Conservation (phyloP, 2,329 filamentous ascomycete genomes). For the Penicillium italicum region DNA sequence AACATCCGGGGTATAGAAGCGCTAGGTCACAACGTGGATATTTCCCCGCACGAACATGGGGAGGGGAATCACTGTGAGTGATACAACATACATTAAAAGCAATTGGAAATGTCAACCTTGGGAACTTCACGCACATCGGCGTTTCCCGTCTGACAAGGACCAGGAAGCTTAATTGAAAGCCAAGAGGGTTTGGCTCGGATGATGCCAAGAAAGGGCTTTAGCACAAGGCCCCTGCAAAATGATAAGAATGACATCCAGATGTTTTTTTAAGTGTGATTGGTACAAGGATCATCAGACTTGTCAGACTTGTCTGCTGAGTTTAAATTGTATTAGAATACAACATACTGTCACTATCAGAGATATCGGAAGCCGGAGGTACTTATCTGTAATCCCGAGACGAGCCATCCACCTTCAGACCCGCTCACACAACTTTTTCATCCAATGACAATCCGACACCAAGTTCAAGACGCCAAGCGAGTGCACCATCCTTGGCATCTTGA, state of each 20-base stretch:
- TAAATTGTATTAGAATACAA: no score
- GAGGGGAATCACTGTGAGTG: neutral
- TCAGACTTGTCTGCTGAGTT: no score
- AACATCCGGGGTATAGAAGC: neutral
- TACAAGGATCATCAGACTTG: no score
- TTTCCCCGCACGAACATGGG: neutral
- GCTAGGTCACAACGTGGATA: neutral
- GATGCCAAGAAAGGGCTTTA: neutral
- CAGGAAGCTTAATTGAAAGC: conserved; percentile 4
- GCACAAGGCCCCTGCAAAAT: neutral
- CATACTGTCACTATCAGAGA: neutral
- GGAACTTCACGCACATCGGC: conserved; percentile 14
- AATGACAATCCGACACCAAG: neutral
- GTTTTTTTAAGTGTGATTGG: neutral
- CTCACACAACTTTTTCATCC: neutral
- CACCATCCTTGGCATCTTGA: conserved; percentile 15
- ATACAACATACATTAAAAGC: neutral
- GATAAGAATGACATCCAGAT: neutral
- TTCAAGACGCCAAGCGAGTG: conserved; percentile 9
- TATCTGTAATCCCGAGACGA: neutral
- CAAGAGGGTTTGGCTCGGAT: neutral
- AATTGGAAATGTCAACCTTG: neutral
- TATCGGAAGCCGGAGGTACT: neutral
- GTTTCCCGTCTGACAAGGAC: conserved; percentile 5
- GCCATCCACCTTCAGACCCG: neutral